These are phyloP conservation scores for Exophiala spinifera DNA, from an alignment of 2,329 filamentous ascomycete species.

Conservation along the genomic window DNA sequence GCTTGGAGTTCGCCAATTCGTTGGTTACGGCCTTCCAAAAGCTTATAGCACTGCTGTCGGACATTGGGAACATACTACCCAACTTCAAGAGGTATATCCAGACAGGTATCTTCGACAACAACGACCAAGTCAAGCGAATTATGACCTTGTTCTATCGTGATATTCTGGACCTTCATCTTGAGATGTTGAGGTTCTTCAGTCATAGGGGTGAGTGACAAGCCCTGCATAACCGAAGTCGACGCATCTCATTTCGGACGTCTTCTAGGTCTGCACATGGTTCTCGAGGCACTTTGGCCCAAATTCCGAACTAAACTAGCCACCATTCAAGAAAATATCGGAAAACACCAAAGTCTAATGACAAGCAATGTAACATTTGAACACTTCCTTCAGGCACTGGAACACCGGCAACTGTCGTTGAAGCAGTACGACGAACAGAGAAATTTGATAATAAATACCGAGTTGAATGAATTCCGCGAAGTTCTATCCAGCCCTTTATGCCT, in stretches of 20 bases:
- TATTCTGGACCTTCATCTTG: slow-evolving; percentile 38
- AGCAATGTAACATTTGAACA: slow-evolving; percentile 21
- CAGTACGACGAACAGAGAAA: slow-evolving; percentile 1
- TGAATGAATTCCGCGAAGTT: too few species aligned
- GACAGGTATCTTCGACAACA: slow-evolving; percentile 27
- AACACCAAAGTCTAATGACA: slow-evolving; percentile 19
- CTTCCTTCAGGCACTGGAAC: slow-evolving; percentile 22
- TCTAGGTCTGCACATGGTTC: not conserved
- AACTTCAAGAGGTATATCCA: slow-evolving; percentile 25
- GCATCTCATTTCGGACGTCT: not conserved
- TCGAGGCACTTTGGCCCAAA: not conserved
- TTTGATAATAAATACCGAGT: not conserved
- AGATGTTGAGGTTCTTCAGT: not conserved
- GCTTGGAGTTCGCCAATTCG: too few species aligned
- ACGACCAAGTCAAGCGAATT: slow-evolving; percentile 29
- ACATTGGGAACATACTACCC: too few species aligned
- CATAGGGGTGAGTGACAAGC: not conserved
- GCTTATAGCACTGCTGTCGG: too few species aligned
- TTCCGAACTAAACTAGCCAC: slow-evolving; percentile 27
- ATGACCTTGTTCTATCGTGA: slow-evolving; percentile 37
- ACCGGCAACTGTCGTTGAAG: not conserved
- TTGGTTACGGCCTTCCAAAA: too few species aligned
- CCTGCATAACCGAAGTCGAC: too few species aligned
- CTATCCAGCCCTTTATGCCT: too few species aligned
- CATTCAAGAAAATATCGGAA: slow-evolving; percentile 3